phyloP scores from a whole-genome alignment of 805 yeast species.

The Wickerhamia fluorescens region DNA sequence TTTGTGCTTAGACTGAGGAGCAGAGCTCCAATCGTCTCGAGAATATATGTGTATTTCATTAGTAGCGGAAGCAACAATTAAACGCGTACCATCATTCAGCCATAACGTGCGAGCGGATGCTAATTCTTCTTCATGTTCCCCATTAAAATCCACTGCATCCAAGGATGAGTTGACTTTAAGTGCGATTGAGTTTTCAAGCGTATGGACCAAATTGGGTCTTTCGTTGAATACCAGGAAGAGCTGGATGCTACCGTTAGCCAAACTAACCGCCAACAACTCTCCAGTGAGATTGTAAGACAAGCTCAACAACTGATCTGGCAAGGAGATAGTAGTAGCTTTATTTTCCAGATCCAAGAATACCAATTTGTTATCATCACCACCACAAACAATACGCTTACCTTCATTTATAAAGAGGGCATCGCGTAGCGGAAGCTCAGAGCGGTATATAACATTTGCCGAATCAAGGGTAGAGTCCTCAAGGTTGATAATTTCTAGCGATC shows the following conservation, averaged over 20 bases:
- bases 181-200: constrained; percentile 36
- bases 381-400: constrained; percentile 51
- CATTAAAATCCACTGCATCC: constrained; percentile 29
- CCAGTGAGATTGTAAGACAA: constrained; percentile 50
- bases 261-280: constrained; percentile 51
- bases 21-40: constrained; percentile 27
- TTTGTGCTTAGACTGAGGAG: constrained; percentile 3
- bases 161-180: constrained; percentile 25
- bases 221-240: constrained; percentile 52
- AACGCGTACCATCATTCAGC: constrained; percentile 62
- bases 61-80: constrained; percentile 58
- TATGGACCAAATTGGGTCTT: constrained; percentile 44
- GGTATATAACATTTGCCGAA: constrained; percentile 31
- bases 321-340: constrained; percentile 24
- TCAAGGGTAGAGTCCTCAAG: constrained; percentile 13
- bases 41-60: constrained; percentile 41
- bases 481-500: constrained; percentile 37
- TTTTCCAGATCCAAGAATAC: constrained; percentile 36
- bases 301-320: constrained; percentile 50
- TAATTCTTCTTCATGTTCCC: constrained; percentile 39
- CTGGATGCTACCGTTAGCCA: constrained; percentile 52
- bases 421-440: constrained; percentile 42
- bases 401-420: constrained; percentile 53
- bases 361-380: constrained; percentile 61
- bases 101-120: constrained; percentile 55